Percentiles rank a stretch among this genome's conserved stretches.
These are phyloP conservation scores for Starmerella tilneyi DNA, from an alignment of 805 yeast species.

Conservation along the genomic window DNA sequence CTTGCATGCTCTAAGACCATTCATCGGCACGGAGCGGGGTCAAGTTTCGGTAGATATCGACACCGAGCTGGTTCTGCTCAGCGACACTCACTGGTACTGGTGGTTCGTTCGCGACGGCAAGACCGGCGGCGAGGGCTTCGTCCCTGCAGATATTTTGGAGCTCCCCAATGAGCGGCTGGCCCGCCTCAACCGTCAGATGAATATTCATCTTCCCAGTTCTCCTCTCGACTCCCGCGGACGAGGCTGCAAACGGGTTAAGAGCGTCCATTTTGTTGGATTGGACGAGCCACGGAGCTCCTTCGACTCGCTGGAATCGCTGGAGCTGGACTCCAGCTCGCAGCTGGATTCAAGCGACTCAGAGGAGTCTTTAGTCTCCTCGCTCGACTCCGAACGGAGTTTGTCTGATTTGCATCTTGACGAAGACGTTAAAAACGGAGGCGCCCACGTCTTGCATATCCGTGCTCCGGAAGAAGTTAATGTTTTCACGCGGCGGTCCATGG, in stretches of 20 bases:
- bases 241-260: neutral
- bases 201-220: constrained; percentile 28
- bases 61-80: constrained; percentile 64
- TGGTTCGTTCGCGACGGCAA: constrained; percentile 64
- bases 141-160: constrained; percentile 92
- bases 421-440: neutral
- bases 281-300: neutral
- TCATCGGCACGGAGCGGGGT: constrained; percentile 84
- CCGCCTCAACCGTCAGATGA: constrained; percentile 80
- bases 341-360: neutral
- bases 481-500: too few species aligned
- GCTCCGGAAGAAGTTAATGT: too few species aligned
- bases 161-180: constrained; percentile 87
- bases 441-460: neutral
- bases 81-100: constrained; percentile 92
- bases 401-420: neutral
- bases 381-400: neutral
- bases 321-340: neutral
- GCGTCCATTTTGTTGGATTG: neutral
- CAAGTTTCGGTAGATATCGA: constrained; percentile 73
- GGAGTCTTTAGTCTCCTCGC: constrained; percentile 2
- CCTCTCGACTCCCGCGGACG: too few species aligned
- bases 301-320: neutral
- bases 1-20: constrained; percentile 77
- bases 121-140: constrained; percentile 76